These are phyloP conservation scores for Arthrobotrys sinensis DNA, from an alignment of 2,329 filamentous ascomycete genomes.

Conservation along the genomic window DNA sequence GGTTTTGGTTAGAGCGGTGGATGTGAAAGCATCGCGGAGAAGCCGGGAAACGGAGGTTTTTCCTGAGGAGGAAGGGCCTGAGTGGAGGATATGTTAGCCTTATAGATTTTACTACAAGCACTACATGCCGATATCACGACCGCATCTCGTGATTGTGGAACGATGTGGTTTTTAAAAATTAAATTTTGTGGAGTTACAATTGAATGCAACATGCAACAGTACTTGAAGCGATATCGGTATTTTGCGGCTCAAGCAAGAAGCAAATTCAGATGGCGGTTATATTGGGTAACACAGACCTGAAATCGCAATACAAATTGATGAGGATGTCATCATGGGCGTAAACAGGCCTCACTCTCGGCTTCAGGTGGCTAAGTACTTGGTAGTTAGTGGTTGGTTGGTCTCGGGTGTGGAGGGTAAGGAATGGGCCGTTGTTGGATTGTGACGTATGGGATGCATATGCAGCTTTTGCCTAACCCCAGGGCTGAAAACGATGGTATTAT, in stretches of 20 bases:
- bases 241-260: constrained; percentile 1
- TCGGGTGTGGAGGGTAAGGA: constrained; percentile 8
- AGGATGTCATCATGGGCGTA: constrained; percentile 7
- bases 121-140: constrained; percentile 29
- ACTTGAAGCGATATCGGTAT: background rate
- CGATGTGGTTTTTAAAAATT: no score
- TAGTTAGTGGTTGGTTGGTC: constrained; percentile 15
- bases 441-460: constrained; percentile 32
- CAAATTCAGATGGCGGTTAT: background rate
- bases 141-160: no score
- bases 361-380: constrained; percentile 4
- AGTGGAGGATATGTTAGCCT: constrained; percentile 66
- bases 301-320: constrained; percentile 47
- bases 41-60: constrained; percentile 94
- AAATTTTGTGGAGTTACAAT: no score
- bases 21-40: constrained; percentile 77
- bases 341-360: constrained; percentile 6
- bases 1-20: constrained; percentile 69
- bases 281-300: constrained; percentile 32
- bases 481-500: constrained; percentile 14
- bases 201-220: no score
- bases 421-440: constrained; percentile 20
- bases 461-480: constrained; percentile 7
- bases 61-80: constrained; percentile 90
- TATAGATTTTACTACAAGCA: constrained; percentile 79